A percentile compares a stretch with the other conserved stretches of the same genome.
These are phyloP conservation scores for Fusarium avenaceum DNA, from an alignment of 2,329 filamentous ascomycete genomes.

Conservation along the genomic window DNA sequence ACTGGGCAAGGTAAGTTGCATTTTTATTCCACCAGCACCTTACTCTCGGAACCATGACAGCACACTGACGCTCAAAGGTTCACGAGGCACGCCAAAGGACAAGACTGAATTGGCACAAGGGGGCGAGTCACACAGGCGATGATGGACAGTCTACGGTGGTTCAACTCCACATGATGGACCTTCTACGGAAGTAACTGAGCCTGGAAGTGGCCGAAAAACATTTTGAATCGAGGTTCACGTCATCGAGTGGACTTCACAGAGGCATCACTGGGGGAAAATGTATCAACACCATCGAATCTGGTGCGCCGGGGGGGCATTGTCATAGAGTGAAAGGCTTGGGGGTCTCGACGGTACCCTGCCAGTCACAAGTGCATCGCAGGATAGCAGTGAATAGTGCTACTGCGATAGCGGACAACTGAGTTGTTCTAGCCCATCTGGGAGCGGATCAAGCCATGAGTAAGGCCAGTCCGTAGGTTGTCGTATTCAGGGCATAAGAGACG, in stretches of 20 bases:
- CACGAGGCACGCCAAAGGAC: neutral
- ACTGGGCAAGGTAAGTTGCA: neutral
- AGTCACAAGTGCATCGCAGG: neutral
- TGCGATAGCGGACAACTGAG: constrained; percentile 4
- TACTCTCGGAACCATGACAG: neutral
- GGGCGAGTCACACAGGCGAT: constrained; percentile 14
- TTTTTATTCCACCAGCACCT: neutral
- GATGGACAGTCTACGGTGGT: constrained; percentile 13
- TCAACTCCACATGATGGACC: neutral
- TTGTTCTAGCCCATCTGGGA: neutral
- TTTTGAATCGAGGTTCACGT: constrained; percentile 7
- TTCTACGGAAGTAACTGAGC: constrained; percentile 8
- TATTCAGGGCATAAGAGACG: neutral
- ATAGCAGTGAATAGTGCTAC: neutral
- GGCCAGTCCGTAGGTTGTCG: neutral
- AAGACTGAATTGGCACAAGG: neutral
- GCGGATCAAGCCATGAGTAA: constrained; percentile 4
- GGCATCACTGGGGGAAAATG: constrained; percentile 13
- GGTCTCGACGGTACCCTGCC: neutral
- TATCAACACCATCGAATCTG: neutral
- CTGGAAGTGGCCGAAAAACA: constrained; percentile 7
- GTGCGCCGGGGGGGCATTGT: neutral
- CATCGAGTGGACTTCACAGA: constrained; percentile 3
- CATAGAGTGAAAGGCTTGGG: constrained; percentile 14
- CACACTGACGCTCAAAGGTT: neutral